Conservation (phyloP, 352 stramenopile species). For the Globisporangium acanthophoron region DNA sequence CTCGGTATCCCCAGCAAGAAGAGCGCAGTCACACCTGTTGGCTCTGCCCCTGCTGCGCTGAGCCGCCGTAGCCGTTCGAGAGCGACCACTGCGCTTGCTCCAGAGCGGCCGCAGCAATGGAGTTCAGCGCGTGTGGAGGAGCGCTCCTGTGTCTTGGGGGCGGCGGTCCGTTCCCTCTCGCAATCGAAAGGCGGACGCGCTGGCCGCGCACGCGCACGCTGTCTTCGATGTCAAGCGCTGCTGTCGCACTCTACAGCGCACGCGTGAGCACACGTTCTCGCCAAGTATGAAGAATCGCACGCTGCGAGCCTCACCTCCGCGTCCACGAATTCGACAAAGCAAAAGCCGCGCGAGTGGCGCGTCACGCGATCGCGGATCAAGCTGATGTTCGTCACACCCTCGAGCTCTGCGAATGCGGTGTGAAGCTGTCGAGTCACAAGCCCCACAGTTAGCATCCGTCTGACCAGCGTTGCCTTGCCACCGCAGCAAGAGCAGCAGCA, state of each 20-base stretch:
- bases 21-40: neutral
- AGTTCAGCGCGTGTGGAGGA: conserved; percentile 20
- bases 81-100: conserved; percentile 82
- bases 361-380: conserved; percentile 69
- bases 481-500: neutral
- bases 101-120: conserved; percentile 54
- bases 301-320: conserved; percentile 34
- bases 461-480: neutral
- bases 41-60: neutral
- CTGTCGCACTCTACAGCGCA: conserved; percentile 15
- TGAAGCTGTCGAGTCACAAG: conserved; percentile 42
- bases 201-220: conserved; percentile 30
- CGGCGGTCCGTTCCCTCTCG: conserved; percentile 25
- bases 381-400: conserved; percentile 64
- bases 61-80: conserved; percentile 40
- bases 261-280: neutral
- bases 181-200: conserved; percentile 53
- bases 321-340: conserved; percentile 73
- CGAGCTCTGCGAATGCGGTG: conserved; percentile 55
- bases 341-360: conserved; percentile 64
- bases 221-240: conserved; percentile 25
- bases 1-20: neutral
- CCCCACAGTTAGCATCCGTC: neutral
- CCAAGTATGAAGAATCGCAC: neutral
- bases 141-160: conserved; percentile 1